Percentiles rank a stretch among this genome's conserved stretches.
phyloP scores from a whole-genome alignment of 2,329 filamentous ascomycete genomes.

The Alternaria viburni region DNA sequence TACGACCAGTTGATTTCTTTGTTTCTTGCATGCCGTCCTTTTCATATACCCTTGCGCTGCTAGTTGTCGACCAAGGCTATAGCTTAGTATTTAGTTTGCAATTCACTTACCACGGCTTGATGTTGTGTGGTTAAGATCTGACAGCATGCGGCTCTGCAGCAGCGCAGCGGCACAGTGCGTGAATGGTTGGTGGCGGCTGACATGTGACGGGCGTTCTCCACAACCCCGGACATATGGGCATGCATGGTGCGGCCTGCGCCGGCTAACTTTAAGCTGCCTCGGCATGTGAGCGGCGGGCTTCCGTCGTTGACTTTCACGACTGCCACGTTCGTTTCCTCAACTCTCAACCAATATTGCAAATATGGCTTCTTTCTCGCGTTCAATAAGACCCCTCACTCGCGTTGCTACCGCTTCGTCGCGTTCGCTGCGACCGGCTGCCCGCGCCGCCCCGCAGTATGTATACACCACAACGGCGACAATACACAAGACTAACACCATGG shows the following conservation, averaged over 20 bases:
- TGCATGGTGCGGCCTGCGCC: conserved; percentile 10
- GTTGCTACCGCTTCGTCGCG: conserved; percentile 35
- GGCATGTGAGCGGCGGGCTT: conserved; percentile 6
- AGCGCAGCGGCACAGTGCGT: not conserved
- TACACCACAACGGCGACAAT: conserved; percentile 1
- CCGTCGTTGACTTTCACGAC: not conserved
- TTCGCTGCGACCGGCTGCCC: conserved; percentile 36
- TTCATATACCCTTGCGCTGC: conserved; percentile 18
- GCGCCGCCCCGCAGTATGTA: conserved; percentile 40
- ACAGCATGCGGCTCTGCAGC: not conserved
- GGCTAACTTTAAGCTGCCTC: conserved; percentile 15
- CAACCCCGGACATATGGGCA: conserved; percentile 1
- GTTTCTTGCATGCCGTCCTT: conserved; percentile 8
- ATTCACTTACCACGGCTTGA: conserved; percentile 3
- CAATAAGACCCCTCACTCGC: conserved; percentile 40
- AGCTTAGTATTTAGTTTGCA: not conserved
- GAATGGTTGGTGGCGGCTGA: not conserved
- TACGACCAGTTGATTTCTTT: conserved; percentile 11
- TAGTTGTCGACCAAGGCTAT: conserved; percentile 5
- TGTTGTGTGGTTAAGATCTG: not conserved
- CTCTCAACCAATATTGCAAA: conserved; percentile 1
- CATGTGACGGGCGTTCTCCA: conserved; percentile 16
- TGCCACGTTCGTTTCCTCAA: not conserved
- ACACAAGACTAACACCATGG: not conserved
- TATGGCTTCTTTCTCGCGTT: conserved; percentile 43